These are phyloP conservation scores for Cladosporium sp. DNA, from an alignment of 2,329 filamentous ascomycete species.

Conservation along the genomic window DNA sequence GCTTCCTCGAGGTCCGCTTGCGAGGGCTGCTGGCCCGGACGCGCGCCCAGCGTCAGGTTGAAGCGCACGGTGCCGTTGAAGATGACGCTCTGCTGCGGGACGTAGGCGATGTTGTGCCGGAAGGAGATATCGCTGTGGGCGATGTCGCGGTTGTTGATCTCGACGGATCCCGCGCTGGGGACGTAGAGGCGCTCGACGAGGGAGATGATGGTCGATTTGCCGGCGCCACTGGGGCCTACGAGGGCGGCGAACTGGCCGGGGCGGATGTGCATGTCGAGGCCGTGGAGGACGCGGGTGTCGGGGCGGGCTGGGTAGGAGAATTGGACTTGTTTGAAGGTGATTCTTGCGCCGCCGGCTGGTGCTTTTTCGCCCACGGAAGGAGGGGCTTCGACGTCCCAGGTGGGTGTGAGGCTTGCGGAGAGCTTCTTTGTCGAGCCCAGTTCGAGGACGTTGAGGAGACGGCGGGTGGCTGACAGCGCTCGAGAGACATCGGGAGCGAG, in stretches of 20 bases:
- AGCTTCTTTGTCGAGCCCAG: slow-evolving; percentile 31
- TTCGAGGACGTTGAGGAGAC: slow-evolving; percentile 51
- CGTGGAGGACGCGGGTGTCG: slow-evolving; percentile 56
- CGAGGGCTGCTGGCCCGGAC: slow-evolving; percentile 56
- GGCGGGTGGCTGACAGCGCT: slow-evolving; percentile 61
- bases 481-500: slow-evolving; percentile 73
- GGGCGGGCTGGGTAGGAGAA: slow-evolving; percentile 68
- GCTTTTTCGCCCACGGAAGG: not conserved
- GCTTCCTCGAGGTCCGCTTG: slow-evolving; percentile 65
- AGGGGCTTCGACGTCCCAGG: slow-evolving; percentile 1
- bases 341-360: slow-evolving; percentile 5
- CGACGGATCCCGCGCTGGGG: slow-evolving; percentile 61
- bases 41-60: slow-evolving; percentile 44
- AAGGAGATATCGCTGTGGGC: slow-evolving; percentile 39
- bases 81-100: slow-evolving; percentile 50
- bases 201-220: slow-evolving; percentile 44
- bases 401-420: not conserved
- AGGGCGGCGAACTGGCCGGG: slow-evolving; percentile 44
- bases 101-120: slow-evolving; percentile 46
- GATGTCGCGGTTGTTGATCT: slow-evolving; percentile 49
- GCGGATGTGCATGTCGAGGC: slow-evolving; percentile 32
- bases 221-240: slow-evolving; percentile 44
- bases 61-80: slow-evolving; percentile 48
- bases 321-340: slow-evolving; percentile 55
- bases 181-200: slow-evolving; percentile 58